Evolutionary conservation across 2,329 filamentous ascomycete genomes (phyloP).

Genomic region (Decorospora gaudefroyi): DNA sequence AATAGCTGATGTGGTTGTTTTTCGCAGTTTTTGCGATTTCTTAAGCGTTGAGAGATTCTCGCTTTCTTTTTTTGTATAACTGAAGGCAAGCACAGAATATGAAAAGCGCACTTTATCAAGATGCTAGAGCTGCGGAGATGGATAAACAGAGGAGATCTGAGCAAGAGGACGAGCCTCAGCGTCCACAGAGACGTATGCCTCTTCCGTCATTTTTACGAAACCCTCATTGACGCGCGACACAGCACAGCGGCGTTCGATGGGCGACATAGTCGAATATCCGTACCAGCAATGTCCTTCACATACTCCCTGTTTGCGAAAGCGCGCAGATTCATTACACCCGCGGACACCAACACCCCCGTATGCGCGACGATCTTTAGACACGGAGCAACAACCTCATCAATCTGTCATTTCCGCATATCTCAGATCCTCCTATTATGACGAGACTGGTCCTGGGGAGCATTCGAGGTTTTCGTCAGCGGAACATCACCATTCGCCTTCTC

Average conservation of each 20-base stretch:
- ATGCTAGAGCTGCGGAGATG: conserved; percentile 3
- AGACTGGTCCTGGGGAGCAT: conserved; percentile 6
- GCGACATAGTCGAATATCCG: conserved; percentile 8
- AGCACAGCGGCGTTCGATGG: conserved; percentile 10
- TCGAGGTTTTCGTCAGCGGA: conserved; percentile 15
- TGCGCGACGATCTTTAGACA: conserved; percentile 1
- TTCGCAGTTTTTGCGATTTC: not conserved
- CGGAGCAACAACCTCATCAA: conserved; percentile 7
- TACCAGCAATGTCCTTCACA: conserved; percentile 1
- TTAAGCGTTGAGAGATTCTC: not conserved
- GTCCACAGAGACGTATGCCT: conserved; percentile 8
- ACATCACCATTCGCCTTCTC: conserved; percentile 7
- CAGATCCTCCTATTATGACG: conserved; percentile 11
- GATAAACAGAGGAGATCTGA: conserved; percentile 11
- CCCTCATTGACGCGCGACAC: not conserved
- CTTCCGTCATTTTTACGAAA: not conserved
- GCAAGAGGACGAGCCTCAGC: conserved; percentile 7
- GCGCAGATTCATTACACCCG: conserved; percentile 21
- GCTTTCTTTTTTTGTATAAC: not conserved
- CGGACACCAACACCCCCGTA: conserved; percentile 1
- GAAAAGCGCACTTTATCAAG: conserved; percentile 3
- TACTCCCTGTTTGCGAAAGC: conserved; percentile 13
- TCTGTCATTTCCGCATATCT: conserved; percentile 10
- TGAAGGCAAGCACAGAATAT: not conserved
- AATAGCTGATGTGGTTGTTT: not conserved